These are phyloP conservation scores for Euphorbia celastroides DNA, from an alignment of 441 rosid species.

Conservation along the genomic window DNA sequence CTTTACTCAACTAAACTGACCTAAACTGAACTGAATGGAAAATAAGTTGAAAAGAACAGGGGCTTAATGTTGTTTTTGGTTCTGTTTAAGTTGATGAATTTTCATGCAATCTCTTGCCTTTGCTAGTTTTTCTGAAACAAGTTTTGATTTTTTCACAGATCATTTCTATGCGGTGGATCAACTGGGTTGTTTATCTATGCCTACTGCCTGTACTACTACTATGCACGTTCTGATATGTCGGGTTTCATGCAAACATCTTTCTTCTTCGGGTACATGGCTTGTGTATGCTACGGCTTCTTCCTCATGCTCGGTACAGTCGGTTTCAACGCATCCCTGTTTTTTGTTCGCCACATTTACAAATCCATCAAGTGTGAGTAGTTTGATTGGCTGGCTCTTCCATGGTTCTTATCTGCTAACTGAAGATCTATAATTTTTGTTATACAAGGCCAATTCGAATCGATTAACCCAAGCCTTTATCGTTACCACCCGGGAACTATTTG, in stretches of 20 bases:
- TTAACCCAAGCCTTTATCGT: background rate
- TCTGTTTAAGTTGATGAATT: background rate
- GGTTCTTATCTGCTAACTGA: background rate
- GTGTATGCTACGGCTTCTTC: constrained; percentile 50
- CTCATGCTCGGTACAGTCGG: constrained; percentile 49
- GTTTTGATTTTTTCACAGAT: constrained; percentile 19
- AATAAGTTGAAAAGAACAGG: too few species aligned
- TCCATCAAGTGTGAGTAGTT: constrained; percentile 52
- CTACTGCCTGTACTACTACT: constrained; percentile 48
- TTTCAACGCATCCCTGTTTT: constrained; percentile 44
- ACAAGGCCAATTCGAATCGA: background rate
- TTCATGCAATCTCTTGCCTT: background rate
- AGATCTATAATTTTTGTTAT: constrained; percentile 9
- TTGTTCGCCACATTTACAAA: constrained; percentile 50
- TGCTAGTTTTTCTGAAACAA: too few species aligned
- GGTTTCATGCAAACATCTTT: constrained; percentile 59
- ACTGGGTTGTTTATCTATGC: constrained; percentile 46
- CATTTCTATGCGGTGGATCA: constrained; percentile 52
- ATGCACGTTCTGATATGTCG: constrained; percentile 49
- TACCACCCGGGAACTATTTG: background rate
- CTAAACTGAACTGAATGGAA: too few species aligned
- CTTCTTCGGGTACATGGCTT: constrained; percentile 59
- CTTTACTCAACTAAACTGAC: too few species aligned
- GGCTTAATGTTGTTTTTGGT: too few species aligned
- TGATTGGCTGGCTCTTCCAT: background rate